Conservation (phyloP, 2,329 filamentous ascomycete genomes). For the Pseudogymnoascus sp. region DNA sequence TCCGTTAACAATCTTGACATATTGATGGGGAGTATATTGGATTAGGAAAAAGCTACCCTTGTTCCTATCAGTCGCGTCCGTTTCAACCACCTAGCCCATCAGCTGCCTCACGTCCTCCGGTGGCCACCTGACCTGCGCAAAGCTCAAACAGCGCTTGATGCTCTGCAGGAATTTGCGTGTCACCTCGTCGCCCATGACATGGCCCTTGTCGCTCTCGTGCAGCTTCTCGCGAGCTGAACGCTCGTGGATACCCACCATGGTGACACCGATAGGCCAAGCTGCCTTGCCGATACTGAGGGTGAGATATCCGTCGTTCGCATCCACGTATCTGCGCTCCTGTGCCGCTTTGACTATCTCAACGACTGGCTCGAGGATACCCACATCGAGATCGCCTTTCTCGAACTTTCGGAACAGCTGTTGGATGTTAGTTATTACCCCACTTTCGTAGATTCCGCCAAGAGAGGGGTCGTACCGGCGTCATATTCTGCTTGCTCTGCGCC, state of each 20-base stretch:
- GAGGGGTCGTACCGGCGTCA: slow-evolving; percentile 56
- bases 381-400: slow-evolving; percentile 70
- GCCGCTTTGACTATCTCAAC: slow-evolving; percentile 88
- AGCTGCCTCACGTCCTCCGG: slow-evolving; percentile 86
- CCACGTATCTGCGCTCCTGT: slow-evolving; percentile 84
- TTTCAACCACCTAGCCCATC: slow-evolving; percentile 58
- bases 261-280: slow-evolving; percentile 97
- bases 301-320: slow-evolving; percentile 93
- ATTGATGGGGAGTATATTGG: neutral
- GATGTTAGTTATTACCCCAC: neutral
- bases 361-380: slow-evolving; percentile 70
- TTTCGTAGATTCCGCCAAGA: neutral
- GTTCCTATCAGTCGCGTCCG: neutral
- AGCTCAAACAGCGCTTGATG: slow-evolving; percentile 93
- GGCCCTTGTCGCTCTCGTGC: slow-evolving; percentile 77
- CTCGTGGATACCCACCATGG: slow-evolving; percentile 99
- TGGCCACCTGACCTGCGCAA: slow-evolving; percentile 94
- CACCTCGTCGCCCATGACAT: slow-evolving; percentile 94
- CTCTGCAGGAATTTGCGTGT: slow-evolving; percentile 95
- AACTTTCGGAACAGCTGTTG: slow-evolving; percentile 72
- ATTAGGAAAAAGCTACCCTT: neutral
- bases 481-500: slow-evolving; percentile 77
- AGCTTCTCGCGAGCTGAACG: slow-evolving; percentile 90
- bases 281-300: slow-evolving; percentile 90
- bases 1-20: neutral